Percentiles rank a stretch among this genome's conserved stretches.
phyloP scores from a whole-genome alignment of 192 early-diverging fungal species.

The Coemansia sp. region DNA sequence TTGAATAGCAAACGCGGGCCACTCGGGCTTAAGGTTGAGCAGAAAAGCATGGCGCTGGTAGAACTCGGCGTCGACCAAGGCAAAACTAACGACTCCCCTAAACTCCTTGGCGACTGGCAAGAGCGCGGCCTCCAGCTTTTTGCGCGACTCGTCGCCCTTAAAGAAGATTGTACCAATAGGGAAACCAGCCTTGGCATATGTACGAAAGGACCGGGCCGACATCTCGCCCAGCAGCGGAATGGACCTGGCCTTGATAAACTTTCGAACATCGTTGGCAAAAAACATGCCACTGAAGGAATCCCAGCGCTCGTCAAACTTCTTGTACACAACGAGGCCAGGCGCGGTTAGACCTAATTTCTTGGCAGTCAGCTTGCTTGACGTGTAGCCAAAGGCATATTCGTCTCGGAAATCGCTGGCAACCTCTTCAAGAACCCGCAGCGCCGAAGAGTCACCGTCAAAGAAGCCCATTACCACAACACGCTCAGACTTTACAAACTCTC shows the following conservation, averaged over 20 bases:
- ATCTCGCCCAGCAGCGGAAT: slow-evolving; percentile 91
- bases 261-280: slow-evolving; percentile 57
- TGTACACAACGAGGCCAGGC: slow-evolving; percentile 82
- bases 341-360: slow-evolving; percentile 60
- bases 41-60: slow-evolving; percentile 82
- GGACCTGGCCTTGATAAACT: slow-evolving; percentile 76
- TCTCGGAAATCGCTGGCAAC: slow-evolving; percentile 82
- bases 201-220: slow-evolving; percentile 81
- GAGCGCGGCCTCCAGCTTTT: slow-evolving; percentile 58
- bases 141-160: slow-evolving; percentile 64
- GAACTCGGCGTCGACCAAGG: slow-evolving; percentile 84
- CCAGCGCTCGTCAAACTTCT: slow-evolving; percentile 81
- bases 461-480: slow-evolving; percentile 86
- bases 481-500: slow-evolving; percentile 73
- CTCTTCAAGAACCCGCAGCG: slow-evolving; percentile 62
- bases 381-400: slow-evolving; percentile 83
- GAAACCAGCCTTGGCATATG: slow-evolving; percentile 79
- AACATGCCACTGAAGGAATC: slow-evolving; percentile 65
- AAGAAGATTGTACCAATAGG: slow-evolving; percentile 91
- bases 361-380: slow-evolving; percentile 62
- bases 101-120: slow-evolving; percentile 74
- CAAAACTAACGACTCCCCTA: slow-evolving; percentile 86
- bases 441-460: slow-evolving; percentile 62
- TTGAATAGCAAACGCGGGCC: slow-evolving; percentile 96
- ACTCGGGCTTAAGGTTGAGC: slow-evolving; percentile 82